These are phyloP conservation scores for Colletotrichum scovillei DNA, from an alignment of 2,329 filamentous ascomycete genomes.

Conservation along the genomic window DNA sequence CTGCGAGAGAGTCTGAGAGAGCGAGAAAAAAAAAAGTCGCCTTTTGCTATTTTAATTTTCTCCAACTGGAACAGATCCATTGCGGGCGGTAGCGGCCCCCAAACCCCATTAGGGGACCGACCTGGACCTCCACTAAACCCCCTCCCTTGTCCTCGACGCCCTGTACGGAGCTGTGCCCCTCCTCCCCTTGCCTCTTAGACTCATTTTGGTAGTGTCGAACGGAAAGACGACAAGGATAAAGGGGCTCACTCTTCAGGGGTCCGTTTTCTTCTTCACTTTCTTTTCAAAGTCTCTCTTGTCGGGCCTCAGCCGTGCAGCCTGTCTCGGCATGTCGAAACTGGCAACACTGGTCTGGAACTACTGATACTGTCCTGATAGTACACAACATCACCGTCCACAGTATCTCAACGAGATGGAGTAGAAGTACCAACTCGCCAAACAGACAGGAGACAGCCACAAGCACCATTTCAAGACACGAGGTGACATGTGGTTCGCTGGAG, in stretches of 20 bases:
- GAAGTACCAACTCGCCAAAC: not conserved
- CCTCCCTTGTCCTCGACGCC: slow-evolving; percentile 1
- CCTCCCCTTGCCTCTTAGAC: not conserved
- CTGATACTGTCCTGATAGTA: not conserved
- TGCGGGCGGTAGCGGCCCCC: slow-evolving; percentile 7
- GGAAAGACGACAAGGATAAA: not conserved
- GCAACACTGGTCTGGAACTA: not conserved
- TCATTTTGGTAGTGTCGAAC: not conserved
- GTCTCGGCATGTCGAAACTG: not conserved
- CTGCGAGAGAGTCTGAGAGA: not conserved
- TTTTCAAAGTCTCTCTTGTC: not conserved
- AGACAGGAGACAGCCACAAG: not conserved
- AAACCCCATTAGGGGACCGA: slow-evolving; percentile 1
- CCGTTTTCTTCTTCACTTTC: not conserved
- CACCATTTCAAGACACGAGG: not conserved
- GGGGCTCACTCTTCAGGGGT: slow-evolving; percentile 6
- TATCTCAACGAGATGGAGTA: not conserved
- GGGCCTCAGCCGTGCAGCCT: not conserved
- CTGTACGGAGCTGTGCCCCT: not conserved
- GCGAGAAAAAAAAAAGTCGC: not conserved
- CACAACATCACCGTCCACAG: not conserved
- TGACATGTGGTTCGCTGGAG: not conserved
- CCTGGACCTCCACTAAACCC: not conserved
- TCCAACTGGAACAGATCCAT: slow-evolving; percentile 8
- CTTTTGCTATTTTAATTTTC: slow-evolving; percentile 5